phyloP scores from a whole-genome alignment of 345 rosid genomes.

The Garcia nutans region DNA sequence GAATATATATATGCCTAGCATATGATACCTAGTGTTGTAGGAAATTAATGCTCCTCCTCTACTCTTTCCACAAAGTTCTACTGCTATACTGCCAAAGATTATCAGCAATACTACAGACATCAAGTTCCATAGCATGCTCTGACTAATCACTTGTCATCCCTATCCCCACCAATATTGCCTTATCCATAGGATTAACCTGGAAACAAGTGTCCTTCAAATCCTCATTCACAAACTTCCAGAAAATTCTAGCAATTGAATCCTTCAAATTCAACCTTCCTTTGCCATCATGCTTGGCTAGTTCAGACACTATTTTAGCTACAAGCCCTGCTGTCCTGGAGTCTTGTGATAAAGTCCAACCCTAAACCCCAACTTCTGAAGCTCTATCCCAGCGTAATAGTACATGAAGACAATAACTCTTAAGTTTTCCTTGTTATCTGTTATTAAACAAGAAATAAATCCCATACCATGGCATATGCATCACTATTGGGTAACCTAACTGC shows the following conservation, averaged over 20 bases:
- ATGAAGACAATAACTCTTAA: background rate
- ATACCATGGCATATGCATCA: slow-evolving; percentile 3
- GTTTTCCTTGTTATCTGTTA: background rate
- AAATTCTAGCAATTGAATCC: background rate
- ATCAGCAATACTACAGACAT: background rate
- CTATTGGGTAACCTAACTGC: slow-evolving; percentile 15
- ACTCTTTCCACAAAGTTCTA: background rate
- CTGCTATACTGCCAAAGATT: background rate
- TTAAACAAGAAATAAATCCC: background rate
- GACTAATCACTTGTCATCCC: background rate
- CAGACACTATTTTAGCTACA: background rate
- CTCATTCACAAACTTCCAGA: background rate
- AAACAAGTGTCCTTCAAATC: background rate
- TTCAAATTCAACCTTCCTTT: background rate
- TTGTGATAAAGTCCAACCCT: background rate
- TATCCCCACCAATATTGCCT: background rate
- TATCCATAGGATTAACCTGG: background rate
- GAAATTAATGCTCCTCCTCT: background rate
- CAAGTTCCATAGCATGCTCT: background rate
- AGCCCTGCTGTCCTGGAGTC: background rate
- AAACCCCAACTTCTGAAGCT: background rate
- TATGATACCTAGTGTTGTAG: background rate
- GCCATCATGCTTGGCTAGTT: background rate
- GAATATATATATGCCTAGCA: background rate
- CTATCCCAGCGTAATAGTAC: background rate